phyloP scores from a whole-genome alignment of 2,329 filamentous ascomycete genomes.

The Metarhizium humberi region DNA sequence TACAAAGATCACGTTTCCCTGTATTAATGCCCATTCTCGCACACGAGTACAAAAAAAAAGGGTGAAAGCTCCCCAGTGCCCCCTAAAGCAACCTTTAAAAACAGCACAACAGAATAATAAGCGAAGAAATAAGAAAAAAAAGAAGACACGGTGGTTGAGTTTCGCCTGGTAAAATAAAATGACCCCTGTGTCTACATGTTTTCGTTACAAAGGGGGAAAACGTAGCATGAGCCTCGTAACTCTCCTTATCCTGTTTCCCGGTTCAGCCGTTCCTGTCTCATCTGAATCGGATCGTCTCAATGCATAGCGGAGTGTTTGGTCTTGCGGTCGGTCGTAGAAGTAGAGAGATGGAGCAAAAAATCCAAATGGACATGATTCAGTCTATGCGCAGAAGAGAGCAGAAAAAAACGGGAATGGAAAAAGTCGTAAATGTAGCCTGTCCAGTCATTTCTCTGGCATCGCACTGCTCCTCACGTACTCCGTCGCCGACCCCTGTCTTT shows the following conservation, averaged over 20 bases:
- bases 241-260: background rate
- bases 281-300: slow-evolving; percentile 8
- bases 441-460: slow-evolving; percentile 20
- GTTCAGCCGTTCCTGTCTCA: background rate
- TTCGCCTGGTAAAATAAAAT: background rate
- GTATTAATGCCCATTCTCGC: slow-evolving; percentile 13
- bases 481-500: background rate
- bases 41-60: slow-evolving; percentile 2
- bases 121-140: background rate
- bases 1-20: slow-evolving; percentile 1
- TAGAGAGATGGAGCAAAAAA: slow-evolving; percentile 13
- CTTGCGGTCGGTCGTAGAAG: slow-evolving; percentile 4
- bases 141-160: background rate
- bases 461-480: slow-evolving; percentile 8
- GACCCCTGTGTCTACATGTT: background rate
- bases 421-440: slow-evolving; percentile 11
- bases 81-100: slow-evolving; percentile 6
- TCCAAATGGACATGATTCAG: slow-evolving; percentile 24
- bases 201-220: background rate
- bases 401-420: slow-evolving; percentile 4
- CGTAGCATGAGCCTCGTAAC: background rate
- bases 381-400: slow-evolving; percentile 26
- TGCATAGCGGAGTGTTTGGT: slow-evolving; percentile 9
- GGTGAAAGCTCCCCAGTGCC: background rate
- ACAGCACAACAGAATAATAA: slow-evolving; percentile 8